Evolutionary conservation across 306 rosid species (phyloP).

Genomic region (Sindora glabra): DNA sequence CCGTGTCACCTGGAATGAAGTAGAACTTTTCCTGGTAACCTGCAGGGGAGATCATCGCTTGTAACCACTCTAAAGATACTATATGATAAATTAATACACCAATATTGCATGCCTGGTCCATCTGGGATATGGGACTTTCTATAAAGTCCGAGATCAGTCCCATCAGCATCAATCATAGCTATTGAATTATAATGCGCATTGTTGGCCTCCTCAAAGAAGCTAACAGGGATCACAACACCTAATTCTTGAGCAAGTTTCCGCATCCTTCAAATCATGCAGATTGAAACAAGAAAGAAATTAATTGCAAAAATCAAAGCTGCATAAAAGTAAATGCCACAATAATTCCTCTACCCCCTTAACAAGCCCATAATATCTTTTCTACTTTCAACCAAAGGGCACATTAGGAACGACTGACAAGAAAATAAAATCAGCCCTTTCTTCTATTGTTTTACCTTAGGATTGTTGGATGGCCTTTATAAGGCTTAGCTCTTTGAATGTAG

Average conservation of each 20-base stretch:
- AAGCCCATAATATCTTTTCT: not conserved
- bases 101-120: conserved; percentile 64
- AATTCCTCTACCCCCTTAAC: not conserved
- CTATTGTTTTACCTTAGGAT: conserved; percentile 51
- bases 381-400: conserved; percentile 3
- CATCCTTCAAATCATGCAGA: conserved; percentile 57
- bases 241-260: conserved; percentile 83
- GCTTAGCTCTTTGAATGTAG: conserved; percentile 74
- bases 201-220: conserved; percentile 96
- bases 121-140: conserved; percentile 97
- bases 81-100: not conserved
- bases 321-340: conserved; percentile 1
- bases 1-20: conserved; percentile 95
- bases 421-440: conserved; percentile 9
- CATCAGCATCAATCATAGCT: conserved; percentile 89
- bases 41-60: conserved; percentile 20
- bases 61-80: not conserved
- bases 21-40: conserved; percentile 98
- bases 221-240: conserved; percentile 79
- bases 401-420: not conserved
- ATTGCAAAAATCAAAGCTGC: not conserved
- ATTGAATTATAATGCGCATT: conserved; percentile 91
- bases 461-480: conserved; percentile 77
- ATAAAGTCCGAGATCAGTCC: conserved; percentile 89
- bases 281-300: conserved; percentile 13